These are phyloP conservation scores for Yamadazyma trypodendri DNA, from an alignment of 1,139 yeast species.

Conservation along the genomic window DNA sequence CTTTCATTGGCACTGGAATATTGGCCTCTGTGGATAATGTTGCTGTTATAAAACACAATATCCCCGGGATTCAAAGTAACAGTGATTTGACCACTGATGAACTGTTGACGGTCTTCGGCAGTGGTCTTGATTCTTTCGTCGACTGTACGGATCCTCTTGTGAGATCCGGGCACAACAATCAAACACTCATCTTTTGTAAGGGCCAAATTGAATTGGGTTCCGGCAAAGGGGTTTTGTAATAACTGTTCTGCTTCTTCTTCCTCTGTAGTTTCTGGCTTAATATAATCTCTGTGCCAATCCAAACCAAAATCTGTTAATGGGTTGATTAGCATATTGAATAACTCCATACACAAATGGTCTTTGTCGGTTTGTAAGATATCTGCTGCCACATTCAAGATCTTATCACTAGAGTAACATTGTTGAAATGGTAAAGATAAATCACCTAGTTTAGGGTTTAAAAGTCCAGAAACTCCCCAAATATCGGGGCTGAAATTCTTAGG, in stretches of 20 bases:
- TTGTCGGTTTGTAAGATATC: conserved; percentile 45
- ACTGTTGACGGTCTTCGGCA: conserved; percentile 31
- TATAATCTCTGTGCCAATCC: conserved; percentile 59
- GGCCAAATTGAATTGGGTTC: conserved; percentile 56
- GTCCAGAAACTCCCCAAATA: conserved; percentile 56
- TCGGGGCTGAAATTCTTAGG: conserved; percentile 54
- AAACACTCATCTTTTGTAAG: conserved; percentile 49
- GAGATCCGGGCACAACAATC: conserved; percentile 53
- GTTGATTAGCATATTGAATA: conserved; percentile 56
- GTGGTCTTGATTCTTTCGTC: conserved; percentile 48
- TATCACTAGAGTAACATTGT: conserved; percentile 43
- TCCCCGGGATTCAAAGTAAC: conserved; percentile 55
- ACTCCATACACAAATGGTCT: conserved; percentile 47
- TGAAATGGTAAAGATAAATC: conserved; percentile 42
- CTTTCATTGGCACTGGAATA: conserved; percentile 42
- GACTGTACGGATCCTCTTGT: conserved; percentile 44
- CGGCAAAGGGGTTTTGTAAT: conserved; percentile 45
- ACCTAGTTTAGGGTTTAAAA: conserved; percentile 50
- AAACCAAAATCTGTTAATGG: conserved; percentile 56
- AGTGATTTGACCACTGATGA: conserved; percentile 38
- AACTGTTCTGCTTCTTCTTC: conserved; percentile 47
- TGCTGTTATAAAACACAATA: conserved; percentile 52
- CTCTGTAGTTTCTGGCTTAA: conserved; percentile 48
- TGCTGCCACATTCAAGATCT: conserved; percentile 39
- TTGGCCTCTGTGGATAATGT: conserved; percentile 52